Base-by-base conservation (phyloP, 1,284 basidiomycete species). In the Phaffia rhodozyma region DNA sequence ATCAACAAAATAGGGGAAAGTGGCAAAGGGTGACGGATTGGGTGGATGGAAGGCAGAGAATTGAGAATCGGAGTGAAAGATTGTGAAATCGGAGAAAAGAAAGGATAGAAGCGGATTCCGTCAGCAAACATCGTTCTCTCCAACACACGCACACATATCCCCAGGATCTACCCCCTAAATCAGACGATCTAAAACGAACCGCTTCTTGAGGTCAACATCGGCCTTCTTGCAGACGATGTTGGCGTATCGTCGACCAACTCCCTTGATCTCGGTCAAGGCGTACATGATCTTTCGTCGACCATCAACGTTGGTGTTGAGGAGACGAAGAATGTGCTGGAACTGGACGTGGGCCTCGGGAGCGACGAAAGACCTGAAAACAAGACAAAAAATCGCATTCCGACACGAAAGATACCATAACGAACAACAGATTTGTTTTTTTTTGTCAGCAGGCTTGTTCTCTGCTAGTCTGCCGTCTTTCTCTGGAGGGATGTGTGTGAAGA, bases 161-260 rank as follows among this genome's bases (percentile, higher is more conserved):
- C 29, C 49, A 47, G 29, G 43, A n/a, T 5, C 57, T 27, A 18
- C 13, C 18, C 43, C 27, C n/a, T 49, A 48, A 16, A 21, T 18
- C 18, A 25, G 2, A 43, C 16, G 27, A 52, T 32, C 23, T 47
- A 48, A 54, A n/a, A 80, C 87, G 69, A 73, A 96, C 93, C 96
- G 90, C 82, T 99, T 99, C 83, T 84, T 89, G 70, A 99, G 84
- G 77, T 98, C 93, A 66, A 99, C 89, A 81, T 98, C 96, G 71
- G 96, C 96, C 84, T 99, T 99, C 82, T 98, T 98, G 86, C 93
- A 97, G 72, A 98, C 94, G 74, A 98, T 82, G 82, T 98, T 98
- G 77, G 96, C 86, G 81, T 97, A 98, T 68, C 96, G 89, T 70
- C 96, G 87, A 75, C 96, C 96, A 70, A 99, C 94, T 87, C 96